A percentile compares a stretch with the other conserved stretches of the same genome.
phyloP scores from a whole-genome alignment of 73 alveolate genomes.

The Blepharisma stoltei region DNA sequence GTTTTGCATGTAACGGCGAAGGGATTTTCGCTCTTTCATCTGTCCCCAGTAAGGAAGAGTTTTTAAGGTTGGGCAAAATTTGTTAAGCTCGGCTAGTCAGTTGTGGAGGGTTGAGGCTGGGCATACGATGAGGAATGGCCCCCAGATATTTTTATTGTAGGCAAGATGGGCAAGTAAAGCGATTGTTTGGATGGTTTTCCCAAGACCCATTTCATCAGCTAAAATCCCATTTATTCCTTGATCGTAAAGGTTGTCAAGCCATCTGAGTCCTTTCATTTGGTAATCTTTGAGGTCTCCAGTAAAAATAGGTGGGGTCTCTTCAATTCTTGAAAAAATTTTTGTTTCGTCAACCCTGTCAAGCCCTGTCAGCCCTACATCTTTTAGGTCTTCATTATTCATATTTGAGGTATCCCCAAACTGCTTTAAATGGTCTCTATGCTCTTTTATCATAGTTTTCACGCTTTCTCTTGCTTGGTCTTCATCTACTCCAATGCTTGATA shows the following conservation, averaged over 20 bases:
- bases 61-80: conserved; percentile 90
- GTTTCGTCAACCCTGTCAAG: conserved; percentile 85
- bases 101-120: conserved; percentile 93
- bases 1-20: conserved; percentile 87
- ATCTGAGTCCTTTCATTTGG: conserved; percentile 96
- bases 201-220: conserved; percentile 99
- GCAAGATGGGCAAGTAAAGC: conserved; percentile 90
- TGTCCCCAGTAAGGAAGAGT: conserved; percentile 97
- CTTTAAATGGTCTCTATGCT: conserved; percentile 70
- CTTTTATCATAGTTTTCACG: conserved; percentile 73
- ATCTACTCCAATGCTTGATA: conserved; percentile 69
- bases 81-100: conserved; percentile 90
- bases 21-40: conserved; percentile 84
- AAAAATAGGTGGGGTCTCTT: conserved; percentile 87
- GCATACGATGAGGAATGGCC: conserved; percentile 95
- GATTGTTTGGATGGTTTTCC: conserved; percentile 97
- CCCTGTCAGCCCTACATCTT: conserved; percentile 48
- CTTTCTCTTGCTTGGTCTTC: conserved; percentile 85
- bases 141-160: conserved; percentile 91
- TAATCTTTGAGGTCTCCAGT: conserved; percentile 93
- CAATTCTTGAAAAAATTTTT: conserved; percentile 60
- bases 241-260: conserved; percentile 96
- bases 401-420: conserved; percentile 60
- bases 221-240: conserved; percentile 97
- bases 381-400: conserved; percentile 37